phyloP scores from a whole-genome alignment of 2,329 filamentous ascomycete genomes.

The Orbilia ellipsospora region DNA sequence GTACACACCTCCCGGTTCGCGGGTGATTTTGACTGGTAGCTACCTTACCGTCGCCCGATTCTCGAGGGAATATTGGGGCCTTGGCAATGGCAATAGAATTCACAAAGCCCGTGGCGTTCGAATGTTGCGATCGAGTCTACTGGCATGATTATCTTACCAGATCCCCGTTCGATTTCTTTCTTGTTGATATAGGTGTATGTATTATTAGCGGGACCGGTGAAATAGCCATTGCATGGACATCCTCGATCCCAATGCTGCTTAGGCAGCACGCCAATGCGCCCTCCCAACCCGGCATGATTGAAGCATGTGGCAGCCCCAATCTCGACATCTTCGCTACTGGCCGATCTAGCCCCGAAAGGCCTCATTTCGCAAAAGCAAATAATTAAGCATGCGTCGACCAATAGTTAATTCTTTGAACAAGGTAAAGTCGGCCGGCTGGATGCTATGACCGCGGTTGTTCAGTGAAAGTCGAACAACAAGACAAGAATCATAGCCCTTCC shows the following conservation, averaged over 20 bases:
- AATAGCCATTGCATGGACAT: no score
- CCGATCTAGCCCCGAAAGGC: constrained; percentile 49
- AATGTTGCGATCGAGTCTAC: constrained; percentile 14
- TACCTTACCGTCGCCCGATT: constrained; percentile 6
- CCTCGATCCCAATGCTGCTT: constrained; percentile 10
- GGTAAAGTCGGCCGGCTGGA: constrained; percentile 31
- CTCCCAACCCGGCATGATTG: constrained; percentile 33
- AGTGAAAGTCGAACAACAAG: no score
- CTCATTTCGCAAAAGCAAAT: constrained; percentile 48
- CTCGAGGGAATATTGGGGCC: constrained; percentile 11
- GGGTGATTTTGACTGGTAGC: constrained; percentile 28
- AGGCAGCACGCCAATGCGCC: constrained; percentile 39
- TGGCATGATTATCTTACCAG: constrained; percentile 9
- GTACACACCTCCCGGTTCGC: constrained; percentile 31
- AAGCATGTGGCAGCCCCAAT: constrained; percentile 49
- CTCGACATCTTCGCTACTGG: constrained; percentile 44
- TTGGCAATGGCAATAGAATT: constrained; percentile 23
- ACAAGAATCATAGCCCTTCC: no score
- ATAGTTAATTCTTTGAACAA: background rate
- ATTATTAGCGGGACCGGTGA: constrained; percentile 5
- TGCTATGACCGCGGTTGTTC: constrained; percentile 32
- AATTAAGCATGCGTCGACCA: constrained; percentile 2
- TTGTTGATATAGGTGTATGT: constrained; percentile 25
- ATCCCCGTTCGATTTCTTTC: constrained; percentile 29
- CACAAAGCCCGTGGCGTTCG: constrained; percentile 17